phyloP scores from a whole-genome alignment of 108 stramenopile genomes.

The Bacterosira constricta region DNA sequence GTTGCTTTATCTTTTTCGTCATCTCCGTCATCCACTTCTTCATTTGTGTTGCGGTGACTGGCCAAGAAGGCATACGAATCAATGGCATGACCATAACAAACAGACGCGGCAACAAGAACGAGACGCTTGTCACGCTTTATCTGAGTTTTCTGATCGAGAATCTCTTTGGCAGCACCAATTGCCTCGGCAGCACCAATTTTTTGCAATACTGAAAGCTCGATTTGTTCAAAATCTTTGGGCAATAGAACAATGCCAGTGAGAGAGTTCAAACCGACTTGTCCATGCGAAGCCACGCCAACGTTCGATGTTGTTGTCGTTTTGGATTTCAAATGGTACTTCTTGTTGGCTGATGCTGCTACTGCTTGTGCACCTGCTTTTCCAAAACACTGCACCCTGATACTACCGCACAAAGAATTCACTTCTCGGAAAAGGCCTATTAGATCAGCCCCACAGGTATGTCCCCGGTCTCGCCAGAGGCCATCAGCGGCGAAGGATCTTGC shows the following conservation, averaged over 20 bases:
- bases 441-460: conserved; percentile 77
- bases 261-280: conserved; percentile 42
- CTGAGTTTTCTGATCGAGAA: conserved; percentile 56
- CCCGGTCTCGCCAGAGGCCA: conserved; percentile 76
- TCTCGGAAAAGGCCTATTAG: conserved; percentile 60
- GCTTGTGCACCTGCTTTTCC: conserved; percentile 1
- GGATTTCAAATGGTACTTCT: too few relatives aligned
- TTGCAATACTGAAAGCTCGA: conserved; percentile 41
- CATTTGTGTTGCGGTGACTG: background rate
- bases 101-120: conserved; percentile 77
- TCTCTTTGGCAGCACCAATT: conserved; percentile 41
- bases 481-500: conserved; percentile 87
- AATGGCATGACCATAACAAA: conserved; percentile 72
- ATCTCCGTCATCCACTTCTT: background rate
- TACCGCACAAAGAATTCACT: conserved; percentile 34
- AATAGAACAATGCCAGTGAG: conserved; percentile 42
- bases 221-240: conserved; percentile 42
- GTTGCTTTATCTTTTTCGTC: background rate
- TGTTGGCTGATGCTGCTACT: too few relatives aligned
- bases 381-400: conserved; percentile 30
- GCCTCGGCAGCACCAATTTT: conserved; percentile 46
- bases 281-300: conserved; percentile 27
- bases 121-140: conserved; percentile 69
- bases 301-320: conserved; percentile 23
- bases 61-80: conserved; percentile 44